Evolutionary conservation across 2,329 filamentous ascomycete species (phyloP).

Genomic region (Tolypocladium amazonense): DNA sequence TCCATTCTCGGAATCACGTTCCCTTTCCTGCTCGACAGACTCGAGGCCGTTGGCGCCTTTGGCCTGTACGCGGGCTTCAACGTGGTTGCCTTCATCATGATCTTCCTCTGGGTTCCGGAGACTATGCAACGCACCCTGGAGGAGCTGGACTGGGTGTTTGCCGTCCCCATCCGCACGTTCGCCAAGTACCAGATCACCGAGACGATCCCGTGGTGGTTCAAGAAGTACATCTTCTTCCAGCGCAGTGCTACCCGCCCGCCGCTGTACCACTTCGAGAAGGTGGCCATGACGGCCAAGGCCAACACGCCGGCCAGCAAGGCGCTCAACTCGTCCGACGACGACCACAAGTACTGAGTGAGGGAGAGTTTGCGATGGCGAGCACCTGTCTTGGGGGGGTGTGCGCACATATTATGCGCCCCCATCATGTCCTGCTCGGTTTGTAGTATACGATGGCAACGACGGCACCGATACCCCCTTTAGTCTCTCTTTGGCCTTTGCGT

Average conservation of each 20-base stretch:
- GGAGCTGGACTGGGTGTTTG: conserved; percentile 40
- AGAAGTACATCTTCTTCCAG: conserved; percentile 20
- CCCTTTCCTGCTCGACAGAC: conserved; percentile 31
- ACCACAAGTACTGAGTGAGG: background rate
- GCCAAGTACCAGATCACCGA: conserved; percentile 23
- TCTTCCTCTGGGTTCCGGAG: conserved; percentile 37
- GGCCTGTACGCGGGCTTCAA: conserved; percentile 47
- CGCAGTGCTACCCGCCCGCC: conserved; percentile 19
- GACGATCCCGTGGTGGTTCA: conserved; percentile 21
- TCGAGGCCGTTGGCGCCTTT: conserved; percentile 26
- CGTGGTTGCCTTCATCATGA: conserved; percentile 40
- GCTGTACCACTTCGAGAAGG: conserved; percentile 24
- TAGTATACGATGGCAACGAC: background rate
- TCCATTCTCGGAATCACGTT: conserved; percentile 40
- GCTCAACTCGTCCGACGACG: background rate
- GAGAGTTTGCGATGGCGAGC: background rate
- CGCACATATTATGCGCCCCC: background rate
- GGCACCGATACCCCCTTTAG: background rate
- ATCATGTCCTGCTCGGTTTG: background rate
- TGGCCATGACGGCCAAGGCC: conserved; percentile 4
- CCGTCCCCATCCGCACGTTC: conserved; percentile 32
- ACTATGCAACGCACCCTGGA: conserved; percentile 44
- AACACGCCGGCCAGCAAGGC: background rate
- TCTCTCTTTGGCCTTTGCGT: background rate
- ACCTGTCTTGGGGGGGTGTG: background rate